Evolutionary conservation across 192 early-diverging fungal species (phyloP), one percentile per base, ranked within the genome.

Genomic region (Neocallimastix lanati): DNA sequence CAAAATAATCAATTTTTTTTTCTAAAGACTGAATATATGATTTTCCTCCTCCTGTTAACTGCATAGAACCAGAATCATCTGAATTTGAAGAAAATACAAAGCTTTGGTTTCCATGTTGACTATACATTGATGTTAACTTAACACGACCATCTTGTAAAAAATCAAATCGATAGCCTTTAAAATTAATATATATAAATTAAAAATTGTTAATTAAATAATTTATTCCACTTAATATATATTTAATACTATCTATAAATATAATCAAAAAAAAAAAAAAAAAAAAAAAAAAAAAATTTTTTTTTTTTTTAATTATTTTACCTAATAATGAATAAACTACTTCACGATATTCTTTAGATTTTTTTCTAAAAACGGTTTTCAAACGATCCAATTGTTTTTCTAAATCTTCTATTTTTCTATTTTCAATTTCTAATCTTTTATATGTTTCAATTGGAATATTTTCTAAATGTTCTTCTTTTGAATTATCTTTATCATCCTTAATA

Each of bases 31-130:
- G 81, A 81, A 91, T 84, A 77, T 87, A 89, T 28, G 87, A 81
- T 77, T 90, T 91, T n/a, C 86, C 86, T 13, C 92, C 90, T 35
- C 94, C 94, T 16, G 87, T 82, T 29, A 94, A 81, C 37, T 89
- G 84, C 86, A 95, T 87, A 13, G 87, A 91, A 5, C 91, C 92
- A 78, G 88, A 81, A 84, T 94, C 87, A 77, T 88, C 85, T 14
- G 90, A 86, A n/a, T 85, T 84, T 13, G 90, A 92, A 14, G 86
- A 87, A 80, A 94, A 94, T 4, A 93, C 83, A 83, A 96, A 93
- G 28, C 88, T 90, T 28, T 92, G 91, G 76, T 92, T 87, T 28
- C 88, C 81, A 18, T 84, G 80, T 16, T 86, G 79, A 16, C 86
- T 86, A 79, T 92, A 95, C 77, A 86, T 91, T 0, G 93, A 95